These are phyloP conservation scores for Xylaria sp. DNA, from an alignment of 2,329 filamentous ascomycete species.

Conservation along the genomic window DNA sequence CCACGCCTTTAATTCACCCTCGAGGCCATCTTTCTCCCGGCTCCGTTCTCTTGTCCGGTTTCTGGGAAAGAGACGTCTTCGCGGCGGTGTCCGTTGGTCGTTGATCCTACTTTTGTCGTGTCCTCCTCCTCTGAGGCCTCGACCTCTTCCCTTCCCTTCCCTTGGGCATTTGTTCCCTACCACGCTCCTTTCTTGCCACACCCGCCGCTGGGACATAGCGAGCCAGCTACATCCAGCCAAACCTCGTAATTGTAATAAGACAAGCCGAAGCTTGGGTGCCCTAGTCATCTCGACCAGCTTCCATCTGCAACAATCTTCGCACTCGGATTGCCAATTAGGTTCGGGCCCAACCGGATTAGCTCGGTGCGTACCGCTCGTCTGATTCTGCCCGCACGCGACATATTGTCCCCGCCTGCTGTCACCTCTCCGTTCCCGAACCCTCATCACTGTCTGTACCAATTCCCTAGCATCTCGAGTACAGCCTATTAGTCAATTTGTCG, in stretches of 20 bases:
- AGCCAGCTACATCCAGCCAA: slow-evolving; percentile 5
- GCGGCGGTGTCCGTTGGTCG: slow-evolving; percentile 20
- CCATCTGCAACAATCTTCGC: neutral
- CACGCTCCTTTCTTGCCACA: slow-evolving; percentile 28
- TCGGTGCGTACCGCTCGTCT: slow-evolving; percentile 14
- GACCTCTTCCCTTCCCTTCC: neutral
- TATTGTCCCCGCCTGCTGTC: neutral
- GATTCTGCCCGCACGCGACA: neutral
- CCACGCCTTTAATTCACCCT: slow-evolving; percentile 16
- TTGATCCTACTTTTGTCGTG: slow-evolving; percentile 4
- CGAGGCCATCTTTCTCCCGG: slow-evolving; percentile 16
- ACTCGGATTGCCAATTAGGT: slow-evolving; percentile 6
- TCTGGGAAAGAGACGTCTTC: slow-evolving; percentile 20
- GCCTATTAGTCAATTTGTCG: neutral
- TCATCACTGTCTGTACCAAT: neutral
- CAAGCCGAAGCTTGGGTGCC: slow-evolving; percentile 16
- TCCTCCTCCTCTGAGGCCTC: slow-evolving; percentile 1
- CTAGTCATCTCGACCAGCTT: slow-evolving; percentile 23
- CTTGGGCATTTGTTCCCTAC: slow-evolving; percentile 24
- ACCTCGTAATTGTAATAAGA: slow-evolving; percentile 31
- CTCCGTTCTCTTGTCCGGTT: neutral
- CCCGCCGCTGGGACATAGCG: neutral
- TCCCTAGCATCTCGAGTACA: neutral
- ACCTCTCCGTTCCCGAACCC: neutral
- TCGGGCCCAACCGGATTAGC: neutral